These are phyloP conservation scores for Leccinum broughii DNA, from an alignment of 768 basidiomycete species.

Conservation along the genomic window DNA sequence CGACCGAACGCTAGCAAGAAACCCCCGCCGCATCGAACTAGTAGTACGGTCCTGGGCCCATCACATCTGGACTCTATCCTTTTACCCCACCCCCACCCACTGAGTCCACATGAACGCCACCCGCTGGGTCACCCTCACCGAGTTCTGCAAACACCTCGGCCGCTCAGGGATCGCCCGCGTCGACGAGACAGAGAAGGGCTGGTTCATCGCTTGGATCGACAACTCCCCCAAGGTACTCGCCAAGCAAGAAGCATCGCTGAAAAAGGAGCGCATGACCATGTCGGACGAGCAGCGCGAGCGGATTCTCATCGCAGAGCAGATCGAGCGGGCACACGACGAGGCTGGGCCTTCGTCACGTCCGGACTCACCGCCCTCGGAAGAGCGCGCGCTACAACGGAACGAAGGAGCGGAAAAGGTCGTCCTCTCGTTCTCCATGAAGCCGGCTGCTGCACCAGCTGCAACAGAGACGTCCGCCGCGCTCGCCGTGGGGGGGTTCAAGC, in stretches of 20 bases:
- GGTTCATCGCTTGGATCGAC: slow-evolving; percentile 98
- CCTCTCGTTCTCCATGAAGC: slow-evolving; percentile 67
- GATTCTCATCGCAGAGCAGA: slow-evolving; percentile 86
- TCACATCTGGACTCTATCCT: too few relatives aligned
- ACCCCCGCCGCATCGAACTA: too few relatives aligned
- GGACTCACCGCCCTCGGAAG: slow-evolving; percentile 44
- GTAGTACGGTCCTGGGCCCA: too few relatives aligned
- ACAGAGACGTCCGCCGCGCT: slow-evolving; percentile 35
- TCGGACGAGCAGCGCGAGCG: slow-evolving; percentile 97
- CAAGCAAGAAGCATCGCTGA: slow-evolving; percentile 82
- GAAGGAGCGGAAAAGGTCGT: slow-evolving; percentile 75
- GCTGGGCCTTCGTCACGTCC: slow-evolving; percentile 33
- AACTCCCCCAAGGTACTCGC: slow-evolving; percentile 92
- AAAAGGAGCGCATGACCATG: slow-evolving; percentile 88
- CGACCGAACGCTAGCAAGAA: too few relatives aligned
- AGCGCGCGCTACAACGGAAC: slow-evolving; percentile 64
- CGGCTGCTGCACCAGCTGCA: slow-evolving; percentile 26
- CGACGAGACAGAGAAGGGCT: slow-evolving; percentile 98
- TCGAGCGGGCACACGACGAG: slow-evolving; percentile 75
- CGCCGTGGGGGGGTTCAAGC: slow-evolving; percentile 48
- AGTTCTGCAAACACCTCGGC: slow-evolving; percentile 90
- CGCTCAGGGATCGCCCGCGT: slow-evolving; percentile 84
- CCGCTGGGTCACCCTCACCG: slow-evolving; percentile 96
- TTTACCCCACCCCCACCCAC: too few relatives aligned
- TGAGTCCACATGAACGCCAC: slow-evolving; percentile 99